Base-by-base conservation (phyloP, 306 rosid species). In the Ammopiptanthus mongolicus region DNA sequence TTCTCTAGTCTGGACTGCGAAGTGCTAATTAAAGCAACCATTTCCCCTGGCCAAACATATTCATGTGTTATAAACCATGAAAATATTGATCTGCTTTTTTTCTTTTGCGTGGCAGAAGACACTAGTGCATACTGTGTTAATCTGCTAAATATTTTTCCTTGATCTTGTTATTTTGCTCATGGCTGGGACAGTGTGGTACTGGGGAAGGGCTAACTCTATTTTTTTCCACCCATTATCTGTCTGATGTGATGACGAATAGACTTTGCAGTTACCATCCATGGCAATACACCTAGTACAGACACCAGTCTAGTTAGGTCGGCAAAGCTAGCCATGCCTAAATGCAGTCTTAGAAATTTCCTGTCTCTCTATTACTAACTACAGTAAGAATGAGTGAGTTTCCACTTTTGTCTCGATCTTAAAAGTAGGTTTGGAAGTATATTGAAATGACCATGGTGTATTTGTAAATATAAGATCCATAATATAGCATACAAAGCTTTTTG, bases 281-380 rank as follows among this genome's bases (percentile, higher is more conserved):
- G 41, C 41, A 25, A 60, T 62, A 28, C 51, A 25, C 64, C 36
- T 23, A 8, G 18, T 12, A 51, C 19, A 18, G 52, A 68, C 61
- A 17, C 48, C 25, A 23, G 29, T 29, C 59, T 61, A 52, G 39
- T 34, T 34, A 34, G 42, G 55, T 53, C 19, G 71, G 63, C 34
- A 23, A 55, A 1, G 18, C 46, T 57, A 22, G 56, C 60, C 72
- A 72, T 78, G 55, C 51, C 17, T 29, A 73, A 51, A 64, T 73
- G 58, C 69, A 52, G 46, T 73, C 78, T 21, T 59, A 39, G 86
- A 80, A 80, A 59, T 71, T 84, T 83, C 83, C 71, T 79, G 55
- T 74, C 17, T 67, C 64, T n/a, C 25, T 8, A 46, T 0, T 34
- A 5, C 64, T 60, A 51, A 60, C 34, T 52, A 64, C 73, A 53